phyloP scores from a whole-genome alignment of 345 rosid genomes.

The Linum usitatissimum region DNA sequence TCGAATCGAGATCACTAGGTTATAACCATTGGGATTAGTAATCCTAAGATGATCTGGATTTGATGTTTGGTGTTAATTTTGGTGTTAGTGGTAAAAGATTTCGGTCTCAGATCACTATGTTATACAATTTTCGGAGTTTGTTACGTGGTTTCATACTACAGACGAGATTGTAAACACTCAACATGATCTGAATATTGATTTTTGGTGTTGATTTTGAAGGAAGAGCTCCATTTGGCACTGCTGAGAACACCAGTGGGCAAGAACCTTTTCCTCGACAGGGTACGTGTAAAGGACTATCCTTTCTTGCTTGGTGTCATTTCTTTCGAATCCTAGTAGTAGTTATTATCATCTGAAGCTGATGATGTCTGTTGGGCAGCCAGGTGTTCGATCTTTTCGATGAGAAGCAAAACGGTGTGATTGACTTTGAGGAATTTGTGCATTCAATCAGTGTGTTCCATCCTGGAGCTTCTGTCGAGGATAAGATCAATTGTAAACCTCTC shows the following conservation, averaged over 20 bases:
- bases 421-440: conserved; percentile 29
- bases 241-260: conserved; percentile 9
- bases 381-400: conserved; percentile 29
- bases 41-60: too few species aligned
- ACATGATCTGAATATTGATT: not conserved
- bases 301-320: not conserved
- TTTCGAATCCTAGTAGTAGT: not conserved
- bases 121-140: not conserved
- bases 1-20: too few species aligned
- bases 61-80: too few species aligned
- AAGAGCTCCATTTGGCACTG: conserved; percentile 20
- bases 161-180: not conserved
- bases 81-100: too few species aligned
- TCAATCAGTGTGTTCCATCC: conserved; percentile 30
- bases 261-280: conserved; percentile 17
- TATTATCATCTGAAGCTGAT: not conserved
- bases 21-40: too few species aligned
- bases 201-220: conserved; percentile 8
- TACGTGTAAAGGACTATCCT: not conserved
- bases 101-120: too few species aligned
- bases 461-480: conserved; percentile 18
- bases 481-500: conserved; percentile 27
- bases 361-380: conserved; percentile 8
- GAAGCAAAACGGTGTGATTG: conserved; percentile 29
- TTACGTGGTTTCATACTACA: not conserved